These are phyloP conservation scores for Alternaria burnsii DNA, from an alignment of 2,329 filamentous ascomycete genomes.

Conservation along the genomic window DNA sequence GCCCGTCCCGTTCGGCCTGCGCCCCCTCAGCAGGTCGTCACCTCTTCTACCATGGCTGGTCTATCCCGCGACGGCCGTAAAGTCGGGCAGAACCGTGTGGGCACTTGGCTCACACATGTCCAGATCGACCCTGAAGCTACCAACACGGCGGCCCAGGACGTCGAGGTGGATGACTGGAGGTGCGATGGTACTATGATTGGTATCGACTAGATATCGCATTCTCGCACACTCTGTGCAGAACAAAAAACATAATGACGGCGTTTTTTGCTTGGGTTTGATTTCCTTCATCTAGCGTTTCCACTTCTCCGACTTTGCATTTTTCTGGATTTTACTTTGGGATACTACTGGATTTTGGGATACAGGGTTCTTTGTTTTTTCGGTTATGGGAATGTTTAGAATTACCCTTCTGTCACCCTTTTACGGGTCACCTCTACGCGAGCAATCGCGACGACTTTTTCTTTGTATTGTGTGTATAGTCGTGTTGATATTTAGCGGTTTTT, in stretches of 20 bases:
- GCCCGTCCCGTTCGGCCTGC: slow-evolving; percentile 11
- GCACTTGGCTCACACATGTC: slow-evolving; percentile 51
- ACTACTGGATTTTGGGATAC: neutral
- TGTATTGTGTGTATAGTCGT: slow-evolving; percentile 13
- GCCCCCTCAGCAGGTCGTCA: slow-evolving; percentile 19
- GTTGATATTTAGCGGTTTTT: slow-evolving; percentile 16
- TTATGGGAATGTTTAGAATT: slow-evolving; percentile 10
- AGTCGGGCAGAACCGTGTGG: slow-evolving; percentile 48
- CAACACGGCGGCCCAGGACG: slow-evolving; percentile 39
- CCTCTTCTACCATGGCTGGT: slow-evolving; percentile 49
- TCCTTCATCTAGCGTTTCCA: neutral
- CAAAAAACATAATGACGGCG: neutral
- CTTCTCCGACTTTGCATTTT: neutral
- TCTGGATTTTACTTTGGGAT: neutral
- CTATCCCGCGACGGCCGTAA: slow-evolving; percentile 47
- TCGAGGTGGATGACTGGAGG: slow-evolving; percentile 49
- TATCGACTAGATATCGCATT: slow-evolving; percentile 35
- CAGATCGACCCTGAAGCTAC: slow-evolving; percentile 48
- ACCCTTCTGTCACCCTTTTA: neutral
- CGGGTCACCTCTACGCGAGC: neutral
- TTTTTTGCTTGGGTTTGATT: neutral
- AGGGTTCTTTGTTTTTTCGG: neutral
- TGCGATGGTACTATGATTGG: slow-evolving; percentile 48
- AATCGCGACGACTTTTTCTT: neutral
- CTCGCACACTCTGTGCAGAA: neutral